phyloP scores from a whole-genome alignment of 2,329 filamentous ascomycete species.

The Phaeosphaeria sp. region DNA sequence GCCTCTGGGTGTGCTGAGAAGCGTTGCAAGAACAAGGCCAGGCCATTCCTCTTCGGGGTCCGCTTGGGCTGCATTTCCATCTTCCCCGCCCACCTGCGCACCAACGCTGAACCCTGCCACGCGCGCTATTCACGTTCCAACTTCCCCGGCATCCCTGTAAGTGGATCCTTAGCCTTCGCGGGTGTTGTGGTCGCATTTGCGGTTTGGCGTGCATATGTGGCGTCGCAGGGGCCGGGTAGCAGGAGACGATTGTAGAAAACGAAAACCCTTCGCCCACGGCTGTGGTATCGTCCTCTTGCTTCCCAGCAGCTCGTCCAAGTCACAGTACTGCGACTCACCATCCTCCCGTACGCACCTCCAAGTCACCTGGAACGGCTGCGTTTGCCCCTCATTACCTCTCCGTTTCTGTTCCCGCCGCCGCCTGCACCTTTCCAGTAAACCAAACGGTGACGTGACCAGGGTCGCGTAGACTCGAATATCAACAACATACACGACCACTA shows the following conservation, averaged over 20 bases:
- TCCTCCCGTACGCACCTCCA: slow-evolving; percentile 12
- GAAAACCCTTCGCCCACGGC: slow-evolving; percentile 24
- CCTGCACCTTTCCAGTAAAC: slow-evolving; percentile 13
- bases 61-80: slow-evolving; percentile 4
- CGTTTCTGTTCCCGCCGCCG: slow-evolving; percentile 6
- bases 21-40: not conserved
- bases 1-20: slow-evolving; percentile 9
- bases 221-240: slow-evolving; percentile 18
- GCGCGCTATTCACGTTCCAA: slow-evolving; percentile 3
- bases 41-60: slow-evolving; percentile 1
- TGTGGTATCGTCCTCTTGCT: slow-evolving; percentile 16
- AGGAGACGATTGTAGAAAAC: slow-evolving; percentile 32
- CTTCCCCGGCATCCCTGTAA: slow-evolving; percentile 12
- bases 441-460: slow-evolving; percentile 22
- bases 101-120: slow-evolving; percentile 16
- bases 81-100: slow-evolving; percentile 10
- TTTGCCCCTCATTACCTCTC: slow-evolving; percentile 26
- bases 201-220: slow-evolving; percentile 19
- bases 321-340: slow-evolving; percentile 8
- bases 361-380: slow-evolving; percentile 18
- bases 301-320: slow-evolving; percentile 14
- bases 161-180: slow-evolving; percentile 11
- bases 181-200: slow-evolving; percentile 23
- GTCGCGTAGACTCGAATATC: slow-evolving; percentile 19
- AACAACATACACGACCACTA: slow-evolving; percentile 7